These are phyloP conservation scores for Cercospora zeae-maydis DNA, from an alignment of 2,329 filamentous ascomycete genomes.

Conservation along the genomic window DNA sequence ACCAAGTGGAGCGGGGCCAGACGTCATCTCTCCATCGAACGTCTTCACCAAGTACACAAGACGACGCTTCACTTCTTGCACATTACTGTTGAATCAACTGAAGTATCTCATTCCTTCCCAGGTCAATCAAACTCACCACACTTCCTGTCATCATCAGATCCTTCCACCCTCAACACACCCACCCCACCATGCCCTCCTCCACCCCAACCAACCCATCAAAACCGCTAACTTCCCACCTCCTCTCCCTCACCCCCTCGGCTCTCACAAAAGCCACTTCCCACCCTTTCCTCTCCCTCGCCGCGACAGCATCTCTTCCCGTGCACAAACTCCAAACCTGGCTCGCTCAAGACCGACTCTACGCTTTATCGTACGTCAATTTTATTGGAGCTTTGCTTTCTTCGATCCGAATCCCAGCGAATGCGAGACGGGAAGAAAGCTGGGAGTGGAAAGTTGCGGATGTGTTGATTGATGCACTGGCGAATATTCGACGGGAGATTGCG, in stretches of 20 bases:
- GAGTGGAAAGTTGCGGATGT: conserved; percentile 59
- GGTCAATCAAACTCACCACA: too few species aligned
- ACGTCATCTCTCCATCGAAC: conserved; percentile 1
- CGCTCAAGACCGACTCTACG: conserved; percentile 68
- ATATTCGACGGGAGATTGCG: conserved; percentile 62
- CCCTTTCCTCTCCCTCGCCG: conserved; percentile 63
- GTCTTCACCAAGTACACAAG: neutral
- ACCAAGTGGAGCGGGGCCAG: conserved; percentile 2
- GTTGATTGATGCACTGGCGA: conserved; percentile 61
- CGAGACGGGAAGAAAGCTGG: conserved; percentile 42
- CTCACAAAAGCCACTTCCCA: conserved; percentile 61
- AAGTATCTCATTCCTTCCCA: too few species aligned
- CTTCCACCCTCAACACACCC: neutral
- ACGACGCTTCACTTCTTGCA: too few species aligned
- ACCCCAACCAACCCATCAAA: conserved; percentile 31
- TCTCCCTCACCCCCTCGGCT: conserved; percentile 45
- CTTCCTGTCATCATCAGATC: too few species aligned
- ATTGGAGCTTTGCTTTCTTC: conserved; percentile 61
- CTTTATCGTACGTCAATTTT: conserved; percentile 66
- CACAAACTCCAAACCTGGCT: conserved; percentile 62
- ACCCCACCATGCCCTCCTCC: conserved; percentile 32
- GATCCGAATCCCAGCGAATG: conserved; percentile 49
- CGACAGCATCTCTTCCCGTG: conserved; percentile 59
- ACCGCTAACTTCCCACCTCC: conserved; percentile 59
- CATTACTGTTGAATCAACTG: too few species aligned